Evolutionary conservation across 768 basidiomycete genomes (phyloP).

Genomic region (Amanita thiersii): DNA sequence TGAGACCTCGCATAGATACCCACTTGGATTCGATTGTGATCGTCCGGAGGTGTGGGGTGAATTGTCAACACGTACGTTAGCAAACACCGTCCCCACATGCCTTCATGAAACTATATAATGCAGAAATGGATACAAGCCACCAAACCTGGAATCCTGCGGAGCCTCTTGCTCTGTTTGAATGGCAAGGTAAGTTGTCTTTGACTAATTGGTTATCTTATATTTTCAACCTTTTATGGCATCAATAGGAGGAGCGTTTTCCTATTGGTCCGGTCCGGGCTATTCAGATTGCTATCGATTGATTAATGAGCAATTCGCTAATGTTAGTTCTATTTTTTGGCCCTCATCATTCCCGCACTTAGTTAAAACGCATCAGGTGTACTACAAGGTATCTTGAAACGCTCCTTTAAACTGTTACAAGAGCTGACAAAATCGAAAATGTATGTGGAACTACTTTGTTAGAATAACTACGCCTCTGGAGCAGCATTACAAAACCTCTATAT

Average conservation of each 20-base stretch:
- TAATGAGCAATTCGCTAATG: conserved; percentile 30
- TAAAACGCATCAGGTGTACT: conserved; percentile 22
- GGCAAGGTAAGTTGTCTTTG: conserved; percentile 19
- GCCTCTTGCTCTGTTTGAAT: conserved; percentile 27
- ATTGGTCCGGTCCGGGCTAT: conserved; percentile 29
- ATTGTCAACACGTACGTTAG: conserved; percentile 24
- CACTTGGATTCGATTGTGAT: conserved; percentile 60
- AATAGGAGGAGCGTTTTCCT: conserved; percentile 26
- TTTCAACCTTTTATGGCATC: no score
- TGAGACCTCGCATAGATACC: conserved; percentile 31
- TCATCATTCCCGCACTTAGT: no score
- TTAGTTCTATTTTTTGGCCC: conserved; percentile 11
- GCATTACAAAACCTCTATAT: conserved; percentile 27
- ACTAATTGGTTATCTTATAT: not conserved
- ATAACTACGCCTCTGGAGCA: conserved; percentile 26
- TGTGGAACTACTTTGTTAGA: no score
- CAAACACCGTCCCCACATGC: not conserved
- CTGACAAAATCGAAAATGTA: not conserved
- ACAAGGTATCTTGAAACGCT: conserved; percentile 16
- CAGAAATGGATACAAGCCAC: conserved; percentile 24
- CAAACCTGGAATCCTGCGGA: conserved; percentile 26
- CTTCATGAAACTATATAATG: not conserved
- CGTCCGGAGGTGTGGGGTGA: conserved; percentile 46
- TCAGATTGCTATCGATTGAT: conserved; percentile 24
- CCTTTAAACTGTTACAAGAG: not conserved